phyloP scores from a whole-genome alignment of 106 monocot genomes.

The Allium sativum region DNA sequence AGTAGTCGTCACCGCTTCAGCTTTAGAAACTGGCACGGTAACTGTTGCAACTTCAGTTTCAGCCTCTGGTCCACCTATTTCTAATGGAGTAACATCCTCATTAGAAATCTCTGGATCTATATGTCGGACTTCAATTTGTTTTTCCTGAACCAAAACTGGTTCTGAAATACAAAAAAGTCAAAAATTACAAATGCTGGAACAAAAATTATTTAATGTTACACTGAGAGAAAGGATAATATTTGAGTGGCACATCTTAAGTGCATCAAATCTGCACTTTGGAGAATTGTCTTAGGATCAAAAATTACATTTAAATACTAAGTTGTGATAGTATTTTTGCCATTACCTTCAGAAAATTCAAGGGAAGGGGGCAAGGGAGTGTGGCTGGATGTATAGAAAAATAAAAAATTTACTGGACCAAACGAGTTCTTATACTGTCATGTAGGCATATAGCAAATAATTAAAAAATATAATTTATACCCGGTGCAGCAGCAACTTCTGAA shows the following conservation, averaged over 20 bases:
- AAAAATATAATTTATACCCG: slow-evolving; percentile 17
- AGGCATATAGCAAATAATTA: background rate
- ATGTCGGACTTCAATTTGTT: slow-evolving; percentile 5
- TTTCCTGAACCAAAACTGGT: slow-evolving; percentile 8
- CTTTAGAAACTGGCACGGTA: too few relatives aligned
- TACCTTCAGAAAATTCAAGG: too few relatives aligned
- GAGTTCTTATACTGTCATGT: background rate
- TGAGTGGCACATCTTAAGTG: background rate
- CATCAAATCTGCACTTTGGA: background rate
- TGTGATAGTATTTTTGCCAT: too few relatives aligned
- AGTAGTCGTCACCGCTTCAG: too few relatives aligned
- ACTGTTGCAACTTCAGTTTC: slow-evolving; percentile 12
- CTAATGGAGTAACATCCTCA: slow-evolving; percentile 10
- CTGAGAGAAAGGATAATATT: too few relatives aligned
- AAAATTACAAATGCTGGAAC: too few relatives aligned
- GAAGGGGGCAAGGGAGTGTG: too few relatives aligned
- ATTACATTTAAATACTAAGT: background rate
- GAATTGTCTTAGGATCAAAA: background rate
- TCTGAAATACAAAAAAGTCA: slow-evolving; percentile 5
- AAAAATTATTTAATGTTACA: too few relatives aligned
- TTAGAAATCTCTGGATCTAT: slow-evolving; percentile 7
- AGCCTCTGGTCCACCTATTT: slow-evolving; percentile 11
- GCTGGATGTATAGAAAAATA: background rate
- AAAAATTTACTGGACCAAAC: background rate
- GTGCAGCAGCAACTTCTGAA: slow-evolving; percentile 7